phyloP scores from a whole-genome alignment of 1,139 yeast genomes.

The Suhomyces chickasaworum region DNA sequence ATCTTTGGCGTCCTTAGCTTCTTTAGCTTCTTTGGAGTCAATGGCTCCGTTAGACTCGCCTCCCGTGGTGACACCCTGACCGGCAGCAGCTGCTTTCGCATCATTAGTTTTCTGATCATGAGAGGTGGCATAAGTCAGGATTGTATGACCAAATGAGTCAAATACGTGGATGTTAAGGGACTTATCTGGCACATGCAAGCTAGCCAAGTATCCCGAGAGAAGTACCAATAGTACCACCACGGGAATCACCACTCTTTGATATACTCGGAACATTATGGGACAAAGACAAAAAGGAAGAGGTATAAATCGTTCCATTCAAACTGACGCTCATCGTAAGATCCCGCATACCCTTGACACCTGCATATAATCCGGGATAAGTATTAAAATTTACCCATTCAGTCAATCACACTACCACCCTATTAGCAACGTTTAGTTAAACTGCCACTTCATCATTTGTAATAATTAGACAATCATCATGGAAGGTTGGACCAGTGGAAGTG shows the following conservation, averaged over 20 bases:
- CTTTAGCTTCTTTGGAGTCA: not conserved
- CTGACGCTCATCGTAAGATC: not conserved
- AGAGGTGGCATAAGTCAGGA: constrained; percentile 5
- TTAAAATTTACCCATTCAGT: not conserved
- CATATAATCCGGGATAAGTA: not conserved
- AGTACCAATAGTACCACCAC: constrained; percentile 19
- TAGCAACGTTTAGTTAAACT: not conserved
- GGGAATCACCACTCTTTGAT: constrained; percentile 23
- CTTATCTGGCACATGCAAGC: constrained; percentile 3
- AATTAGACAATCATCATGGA: constrained; percentile 15
- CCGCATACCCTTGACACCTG: not conserved
- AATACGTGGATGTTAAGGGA: constrained; percentile 18
- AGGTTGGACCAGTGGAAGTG: constrained; percentile 20
- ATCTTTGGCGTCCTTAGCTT: not conserved
- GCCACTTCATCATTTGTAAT: not conserved
- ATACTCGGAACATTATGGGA: constrained; percentile 16
- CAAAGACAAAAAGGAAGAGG: not conserved
- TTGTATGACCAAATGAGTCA: constrained; percentile 24
- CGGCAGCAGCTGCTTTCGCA: not conserved
- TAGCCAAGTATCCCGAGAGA: constrained; percentile 14
- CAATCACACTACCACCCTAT: constrained; percentile 4
- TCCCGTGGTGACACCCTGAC: no score
- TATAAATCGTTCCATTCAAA: not conserved
- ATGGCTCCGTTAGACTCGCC: not conserved
- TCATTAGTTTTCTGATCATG: not conserved